Conservation (phyloP, 83 land plant genomes). For the Larix sibirica region DNA sequence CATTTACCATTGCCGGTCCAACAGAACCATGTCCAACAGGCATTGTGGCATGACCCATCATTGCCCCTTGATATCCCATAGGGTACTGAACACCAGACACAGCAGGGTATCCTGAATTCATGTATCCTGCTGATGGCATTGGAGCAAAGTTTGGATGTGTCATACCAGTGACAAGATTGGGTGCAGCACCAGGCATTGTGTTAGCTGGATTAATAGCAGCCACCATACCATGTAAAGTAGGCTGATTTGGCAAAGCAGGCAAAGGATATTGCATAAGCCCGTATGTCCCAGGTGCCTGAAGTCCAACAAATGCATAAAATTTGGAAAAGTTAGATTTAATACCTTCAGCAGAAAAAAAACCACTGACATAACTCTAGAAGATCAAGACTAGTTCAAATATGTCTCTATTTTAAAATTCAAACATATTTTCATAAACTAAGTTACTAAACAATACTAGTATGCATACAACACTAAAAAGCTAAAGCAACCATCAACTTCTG, state of each 20-base stretch:
- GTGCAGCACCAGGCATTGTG: slow-evolving; percentile 44
- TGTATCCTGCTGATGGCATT: slow-evolving; percentile 43
- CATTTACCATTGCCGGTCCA: slow-evolving; percentile 28
- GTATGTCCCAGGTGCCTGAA: slow-evolving; percentile 61
- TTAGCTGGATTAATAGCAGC: slow-evolving; percentile 47
- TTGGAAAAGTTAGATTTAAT: not conserved
- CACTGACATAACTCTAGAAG: not conserved
- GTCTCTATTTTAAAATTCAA: not conserved
- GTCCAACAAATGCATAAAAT: not conserved
- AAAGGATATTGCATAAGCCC: slow-evolving; percentile 64
- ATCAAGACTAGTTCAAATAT: not conserved
- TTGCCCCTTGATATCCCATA: slow-evolving; percentile 62
- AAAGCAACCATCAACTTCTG: no score
- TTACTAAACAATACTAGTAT: no score
- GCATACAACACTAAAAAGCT: no score
- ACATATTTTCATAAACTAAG: not conserved
- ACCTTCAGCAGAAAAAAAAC: not conserved
- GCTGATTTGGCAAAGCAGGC: slow-evolving; percentile 58
- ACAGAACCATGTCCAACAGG: slow-evolving; percentile 41
- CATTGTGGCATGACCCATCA: slow-evolving; percentile 45
- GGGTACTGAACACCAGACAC: slow-evolving; percentile 71
- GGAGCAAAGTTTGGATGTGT: slow-evolving; percentile 50
- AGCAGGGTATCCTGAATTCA: slow-evolving; percentile 51
- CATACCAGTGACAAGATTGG: slow-evolving; percentile 29
- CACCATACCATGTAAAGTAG: slow-evolving; percentile 41